phyloP scores from a whole-genome alignment of 352 stramenopile species.

The Globisporangium echinulatum region DNA sequence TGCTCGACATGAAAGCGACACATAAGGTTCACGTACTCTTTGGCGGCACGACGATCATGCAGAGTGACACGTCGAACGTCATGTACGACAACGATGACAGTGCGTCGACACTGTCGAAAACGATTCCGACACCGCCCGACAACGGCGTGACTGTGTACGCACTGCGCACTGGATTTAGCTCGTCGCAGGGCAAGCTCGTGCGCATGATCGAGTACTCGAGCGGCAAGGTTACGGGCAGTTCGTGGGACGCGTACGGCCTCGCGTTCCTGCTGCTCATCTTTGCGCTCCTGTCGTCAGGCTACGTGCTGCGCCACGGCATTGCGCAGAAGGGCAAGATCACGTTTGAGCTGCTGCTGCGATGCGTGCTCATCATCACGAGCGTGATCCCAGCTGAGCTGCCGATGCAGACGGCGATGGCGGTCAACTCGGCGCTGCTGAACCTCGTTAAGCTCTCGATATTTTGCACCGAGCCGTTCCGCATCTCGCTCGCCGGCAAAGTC shows the following conservation, averaged over 20 bases:
- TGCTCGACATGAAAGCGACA: slow-evolving; percentile 80
- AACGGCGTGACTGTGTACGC: slow-evolving; percentile 92
- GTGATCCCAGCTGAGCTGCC: slow-evolving; percentile 98
- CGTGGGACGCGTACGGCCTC: slow-evolving; percentile 94
- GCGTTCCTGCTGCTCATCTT: slow-evolving; percentile 96
- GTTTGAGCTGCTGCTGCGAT: slow-evolving; percentile 96
- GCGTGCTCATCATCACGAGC: slow-evolving; percentile 98
- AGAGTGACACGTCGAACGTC: slow-evolving; percentile 54
- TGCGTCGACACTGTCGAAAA: slow-evolving; percentile 12
- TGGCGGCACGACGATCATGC: slow-evolving; percentile 90
- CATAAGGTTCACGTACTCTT: slow-evolving; percentile 92
- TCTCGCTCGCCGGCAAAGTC: slow-evolving; percentile 95
- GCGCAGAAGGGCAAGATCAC: slow-evolving; percentile 88
- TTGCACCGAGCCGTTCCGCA: slow-evolving; percentile 98
- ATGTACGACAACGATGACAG: slow-evolving; percentile 10
- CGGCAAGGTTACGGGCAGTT: slow-evolving; percentile 93
- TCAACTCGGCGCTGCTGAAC: slow-evolving; percentile 94
- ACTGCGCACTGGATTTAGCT: slow-evolving; percentile 96
- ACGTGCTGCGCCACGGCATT: slow-evolving; percentile 90
- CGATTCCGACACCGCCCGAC: slow-evolving; percentile 81
- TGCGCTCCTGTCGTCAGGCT: slow-evolving; percentile 91
- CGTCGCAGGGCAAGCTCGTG: slow-evolving; percentile 96
- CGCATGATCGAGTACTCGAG: slow-evolving; percentile 98
- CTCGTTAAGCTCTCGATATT: slow-evolving; percentile 96
- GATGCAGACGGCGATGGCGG: slow-evolving; percentile 96